Evolutionary conservation across 306 rosid genomes (phyloP).

Genomic region (Vicia sativa): DNA sequence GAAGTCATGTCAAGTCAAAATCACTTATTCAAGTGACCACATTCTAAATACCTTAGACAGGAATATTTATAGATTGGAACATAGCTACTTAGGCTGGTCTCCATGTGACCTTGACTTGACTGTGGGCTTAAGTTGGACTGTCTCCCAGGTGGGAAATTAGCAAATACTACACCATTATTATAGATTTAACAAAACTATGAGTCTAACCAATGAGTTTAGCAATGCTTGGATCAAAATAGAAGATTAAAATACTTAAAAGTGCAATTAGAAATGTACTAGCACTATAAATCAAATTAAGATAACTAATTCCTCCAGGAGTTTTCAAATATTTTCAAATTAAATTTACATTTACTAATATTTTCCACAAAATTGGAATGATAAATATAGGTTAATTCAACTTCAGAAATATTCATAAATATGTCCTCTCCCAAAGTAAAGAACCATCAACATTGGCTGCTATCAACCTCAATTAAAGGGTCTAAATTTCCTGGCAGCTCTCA

Average conservation of each 20-base stretch:
- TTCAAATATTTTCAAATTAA: background rate
- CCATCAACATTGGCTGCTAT: background rate
- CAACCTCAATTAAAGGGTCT: conserved; percentile 59
- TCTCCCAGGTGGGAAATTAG: background rate
- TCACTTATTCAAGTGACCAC: background rate
- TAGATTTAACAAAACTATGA: no score
- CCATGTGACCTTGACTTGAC: conserved; percentile 31
- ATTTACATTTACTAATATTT: background rate
- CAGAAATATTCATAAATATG: background rate
- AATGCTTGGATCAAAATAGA: no score
- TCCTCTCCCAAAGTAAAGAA: background rate
- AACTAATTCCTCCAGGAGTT: background rate
- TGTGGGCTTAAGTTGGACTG: background rate
- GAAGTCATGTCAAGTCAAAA: conserved; percentile 28
- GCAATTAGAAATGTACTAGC: no score
- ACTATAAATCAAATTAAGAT: background rate
- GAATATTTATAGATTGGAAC: conserved; percentile 24
- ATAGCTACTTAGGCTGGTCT: conserved; percentile 1
- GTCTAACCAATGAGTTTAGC: no score
- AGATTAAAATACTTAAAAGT: no score
- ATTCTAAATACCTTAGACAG: background rate
- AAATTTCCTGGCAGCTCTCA: conserved; percentile 87
- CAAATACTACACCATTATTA: no score
- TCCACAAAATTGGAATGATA: background rate
- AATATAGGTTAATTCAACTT: background rate